These are phyloP conservation scores for Eucommia ulmoides DNA, from an alignment of 257 asterid genomes.

Conservation along the genomic window DNA sequence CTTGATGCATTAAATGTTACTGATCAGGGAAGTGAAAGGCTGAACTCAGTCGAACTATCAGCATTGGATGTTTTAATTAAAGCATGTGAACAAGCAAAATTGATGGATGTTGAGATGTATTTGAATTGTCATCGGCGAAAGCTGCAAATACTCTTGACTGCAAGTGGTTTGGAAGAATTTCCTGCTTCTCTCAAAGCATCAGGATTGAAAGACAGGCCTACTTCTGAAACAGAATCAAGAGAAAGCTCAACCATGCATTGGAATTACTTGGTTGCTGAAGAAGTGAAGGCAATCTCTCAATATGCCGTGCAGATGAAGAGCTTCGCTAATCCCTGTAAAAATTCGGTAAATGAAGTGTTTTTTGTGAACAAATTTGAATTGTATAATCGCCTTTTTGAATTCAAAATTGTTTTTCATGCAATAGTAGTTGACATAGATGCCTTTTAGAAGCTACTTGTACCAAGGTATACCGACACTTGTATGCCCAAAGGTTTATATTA, in stretches of 20 bases:
- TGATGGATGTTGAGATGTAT: slow-evolving; percentile 50
- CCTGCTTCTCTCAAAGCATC: slow-evolving; percentile 25
- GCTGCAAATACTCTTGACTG: slow-evolving; percentile 63
- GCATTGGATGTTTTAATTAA: slow-evolving; percentile 69
- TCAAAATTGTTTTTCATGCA: no score
- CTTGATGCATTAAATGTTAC: slow-evolving; percentile 38
- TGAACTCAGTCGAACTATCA: slow-evolving; percentile 61
- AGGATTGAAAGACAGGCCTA: slow-evolving; percentile 21
- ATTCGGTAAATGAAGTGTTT: slow-evolving; percentile 47
- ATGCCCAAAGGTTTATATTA: no score
- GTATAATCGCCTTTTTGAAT: no score
- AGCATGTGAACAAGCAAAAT: slow-evolving; percentile 60
- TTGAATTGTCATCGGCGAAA: slow-evolving; percentile 81
- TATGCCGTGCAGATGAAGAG: slow-evolving; percentile 52
- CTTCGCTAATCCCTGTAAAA: slow-evolving; percentile 26
- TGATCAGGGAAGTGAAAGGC: slow-evolving; percentile 42
- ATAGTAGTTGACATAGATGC: no score
- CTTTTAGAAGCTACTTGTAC: no score
- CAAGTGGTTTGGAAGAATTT: slow-evolving; percentile 42
- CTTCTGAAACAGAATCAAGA: slow-evolving; percentile 42
- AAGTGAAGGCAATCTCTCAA: slow-evolving; percentile 82
- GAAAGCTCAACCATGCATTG: slow-evolving; percentile 44
- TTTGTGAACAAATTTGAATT: no score
- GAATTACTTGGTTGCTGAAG: slow-evolving; percentile 55
- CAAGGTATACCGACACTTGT: no score